These are phyloP conservation scores for Xylaria acuta DNA, from an alignment of 495 filamentous ascomycete genomes.

Conservation along the genomic window DNA sequence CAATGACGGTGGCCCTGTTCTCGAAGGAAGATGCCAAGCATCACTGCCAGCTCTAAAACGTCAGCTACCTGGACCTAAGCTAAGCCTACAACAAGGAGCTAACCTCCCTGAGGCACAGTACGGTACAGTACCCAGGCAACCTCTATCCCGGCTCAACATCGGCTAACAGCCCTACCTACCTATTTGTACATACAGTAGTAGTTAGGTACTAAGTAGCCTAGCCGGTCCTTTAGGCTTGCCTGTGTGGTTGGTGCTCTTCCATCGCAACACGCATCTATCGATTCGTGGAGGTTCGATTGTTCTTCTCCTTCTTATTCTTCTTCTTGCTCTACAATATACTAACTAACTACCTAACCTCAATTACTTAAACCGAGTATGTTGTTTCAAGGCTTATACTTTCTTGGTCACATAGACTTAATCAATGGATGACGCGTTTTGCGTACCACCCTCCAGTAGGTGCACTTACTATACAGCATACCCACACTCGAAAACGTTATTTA, in stretches of 20 bases:
- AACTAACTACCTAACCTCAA: background rate
- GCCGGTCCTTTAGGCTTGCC: background rate
- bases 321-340: background rate
- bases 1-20: background rate
- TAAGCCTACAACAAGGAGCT: too few relatives aligned
- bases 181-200: too few relatives aligned
- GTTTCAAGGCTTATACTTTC: background rate
- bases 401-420: background rate
- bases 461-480: background rate
- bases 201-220: background rate
- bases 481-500: background rate
- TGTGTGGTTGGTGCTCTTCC: background rate
- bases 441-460: background rate
- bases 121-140: too few relatives aligned
- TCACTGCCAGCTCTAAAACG: background rate
- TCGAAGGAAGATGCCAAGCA: conserved; percentile 12
- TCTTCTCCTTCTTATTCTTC: background rate
- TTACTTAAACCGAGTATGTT: background rate
- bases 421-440: background rate
- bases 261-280: background rate
- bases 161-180: background rate
- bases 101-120: too few relatives aligned
- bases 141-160: background rate
- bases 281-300: background rate
- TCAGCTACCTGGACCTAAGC: background rate